Evolutionary conservation across 1,284 basidiomycete species (phyloP).

Genomic region (Polyporus tsugae): DNA sequence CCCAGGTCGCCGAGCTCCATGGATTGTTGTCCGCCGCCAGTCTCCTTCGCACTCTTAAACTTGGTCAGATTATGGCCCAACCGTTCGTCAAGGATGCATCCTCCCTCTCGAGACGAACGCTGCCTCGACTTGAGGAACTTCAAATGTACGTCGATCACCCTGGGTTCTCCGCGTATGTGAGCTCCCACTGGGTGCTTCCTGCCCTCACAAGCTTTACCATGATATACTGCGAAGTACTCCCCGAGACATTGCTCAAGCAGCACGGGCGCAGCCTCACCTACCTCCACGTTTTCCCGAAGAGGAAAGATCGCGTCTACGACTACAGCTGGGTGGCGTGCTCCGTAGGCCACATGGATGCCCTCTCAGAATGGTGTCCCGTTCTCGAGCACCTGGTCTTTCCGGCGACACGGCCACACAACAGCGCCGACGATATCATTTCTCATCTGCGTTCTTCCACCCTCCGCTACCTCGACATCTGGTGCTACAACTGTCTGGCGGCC

Average conservation of each 20-base stretch:
- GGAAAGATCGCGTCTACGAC: conserved; percentile 6
- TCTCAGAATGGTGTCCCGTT: conserved; percentile 17
- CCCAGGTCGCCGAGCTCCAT: conserved; percentile 13
- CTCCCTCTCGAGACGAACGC: background rate
- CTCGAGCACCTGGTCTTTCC: conserved; percentile 26
- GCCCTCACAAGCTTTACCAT: conserved; percentile 16
- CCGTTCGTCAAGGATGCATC: background rate
- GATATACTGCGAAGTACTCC: conserved; percentile 6
- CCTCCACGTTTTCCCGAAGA: conserved; percentile 23
- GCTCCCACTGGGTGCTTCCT: conserved; percentile 20
- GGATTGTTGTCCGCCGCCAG: conserved; percentile 13
- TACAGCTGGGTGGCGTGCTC: conserved; percentile 5
- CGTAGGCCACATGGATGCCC: background rate
- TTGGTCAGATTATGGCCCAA: background rate
- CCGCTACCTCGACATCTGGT: conserved; percentile 25
- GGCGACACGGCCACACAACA: background rate
- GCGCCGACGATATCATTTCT: background rate
- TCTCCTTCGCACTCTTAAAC: conserved; percentile 13
- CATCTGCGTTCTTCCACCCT: conserved; percentile 7
- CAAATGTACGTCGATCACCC: conserved; percentile 9
- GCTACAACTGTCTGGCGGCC: conserved; percentile 6
- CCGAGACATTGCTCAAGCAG: conserved; percentile 12
- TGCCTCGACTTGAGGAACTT: conserved; percentile 15
- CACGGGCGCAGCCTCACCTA: conserved; percentile 22
- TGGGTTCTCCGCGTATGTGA: conserved; percentile 6